Conservation (phyloP, 1,284 basidiomycete species). For the Marasmius tenuissimus region DNA sequence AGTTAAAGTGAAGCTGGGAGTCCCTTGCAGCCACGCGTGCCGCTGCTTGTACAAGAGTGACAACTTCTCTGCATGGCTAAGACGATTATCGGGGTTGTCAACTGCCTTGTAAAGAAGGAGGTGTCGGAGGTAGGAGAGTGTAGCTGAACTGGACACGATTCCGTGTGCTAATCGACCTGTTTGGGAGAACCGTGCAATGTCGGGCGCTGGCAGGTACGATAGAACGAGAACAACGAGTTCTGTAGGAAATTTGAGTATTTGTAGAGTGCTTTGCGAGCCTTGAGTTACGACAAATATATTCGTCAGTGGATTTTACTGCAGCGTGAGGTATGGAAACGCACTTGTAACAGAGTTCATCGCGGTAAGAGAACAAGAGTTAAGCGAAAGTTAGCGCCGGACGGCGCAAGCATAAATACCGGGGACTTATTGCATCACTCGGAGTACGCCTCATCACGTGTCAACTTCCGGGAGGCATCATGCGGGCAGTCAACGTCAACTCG, state of each 20-base stretch:
- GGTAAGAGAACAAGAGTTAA: too few species aligned
- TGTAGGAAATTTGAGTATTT: not conserved
- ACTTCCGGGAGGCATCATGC: too few species aligned
- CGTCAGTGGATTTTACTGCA: too few species aligned
- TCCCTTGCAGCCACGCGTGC: slow-evolving; percentile 27
- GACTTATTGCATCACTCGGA: too few species aligned
- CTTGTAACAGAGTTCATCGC: too few species aligned
- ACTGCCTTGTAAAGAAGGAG: slow-evolving; percentile 8
- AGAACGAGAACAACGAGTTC: not conserved
- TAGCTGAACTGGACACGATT: not conserved
- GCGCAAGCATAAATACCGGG: too few species aligned
- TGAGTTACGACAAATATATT: too few species aligned
- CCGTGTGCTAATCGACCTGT: not conserved
- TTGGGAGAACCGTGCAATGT: not conserved
- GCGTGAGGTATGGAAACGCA: too few species aligned
- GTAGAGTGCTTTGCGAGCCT: not conserved
- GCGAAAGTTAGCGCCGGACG: too few species aligned
- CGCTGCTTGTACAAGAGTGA: slow-evolving; percentile 27
- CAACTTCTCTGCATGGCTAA: slow-evolving; percentile 29
- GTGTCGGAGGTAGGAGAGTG: not conserved
- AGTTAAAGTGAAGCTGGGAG: slow-evolving; percentile 22
- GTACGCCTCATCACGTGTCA: too few species aligned
- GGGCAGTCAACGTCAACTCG: not conserved
- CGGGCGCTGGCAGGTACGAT: not conserved
- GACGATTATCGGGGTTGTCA: slow-evolving; percentile 29